phyloP scores from a whole-genome alignment of 805 yeast genomes.

The Schwanniomyces sp. region DNA sequence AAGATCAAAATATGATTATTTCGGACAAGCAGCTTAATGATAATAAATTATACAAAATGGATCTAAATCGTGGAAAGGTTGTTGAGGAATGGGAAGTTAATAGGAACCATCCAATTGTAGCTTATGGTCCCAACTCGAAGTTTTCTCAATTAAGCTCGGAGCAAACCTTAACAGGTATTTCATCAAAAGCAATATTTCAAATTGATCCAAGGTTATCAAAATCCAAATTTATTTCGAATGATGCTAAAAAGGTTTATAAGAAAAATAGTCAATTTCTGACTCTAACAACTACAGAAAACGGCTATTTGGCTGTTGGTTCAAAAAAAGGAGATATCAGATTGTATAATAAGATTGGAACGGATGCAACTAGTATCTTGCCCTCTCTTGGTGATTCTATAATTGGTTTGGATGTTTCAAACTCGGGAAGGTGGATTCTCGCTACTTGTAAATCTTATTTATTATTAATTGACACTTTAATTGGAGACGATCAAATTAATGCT shows the following conservation, averaged over 20 bases:
- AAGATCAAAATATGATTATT: conserved; percentile 67
- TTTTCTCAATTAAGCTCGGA: conserved; percentile 74
- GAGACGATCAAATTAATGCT: conserved; percentile 54
- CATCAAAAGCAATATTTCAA: conserved; percentile 64
- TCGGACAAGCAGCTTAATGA: conserved; percentile 48
- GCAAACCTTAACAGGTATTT: conserved; percentile 70
- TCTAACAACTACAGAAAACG: conserved; percentile 69
- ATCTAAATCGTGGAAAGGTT: conserved; percentile 72
- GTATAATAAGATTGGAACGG: conserved; percentile 68
- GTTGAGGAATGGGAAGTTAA: conserved; percentile 81
- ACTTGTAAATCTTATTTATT: conserved; percentile 74
- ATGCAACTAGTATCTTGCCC: conserved; percentile 78
- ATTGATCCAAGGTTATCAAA: conserved; percentile 73
- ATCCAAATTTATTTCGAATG: conserved; percentile 59
- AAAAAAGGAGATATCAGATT: conserved; percentile 73
- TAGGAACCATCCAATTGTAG: conserved; percentile 48
- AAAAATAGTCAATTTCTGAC: conserved; percentile 54
- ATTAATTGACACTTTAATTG: conserved; percentile 64
- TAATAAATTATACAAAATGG: conserved; percentile 66
- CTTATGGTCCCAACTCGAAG: conserved; percentile 70
- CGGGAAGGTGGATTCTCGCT: conserved; percentile 80
- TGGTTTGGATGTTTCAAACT: conserved; percentile 70
- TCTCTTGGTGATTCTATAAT: conserved; percentile 76
- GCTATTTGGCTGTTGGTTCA: conserved; percentile 76
- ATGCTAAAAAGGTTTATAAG: conserved; percentile 39